Conservation (phyloP, 2,329 filamentous ascomycete genomes). For the Stenocarpella maydis region DNA sequence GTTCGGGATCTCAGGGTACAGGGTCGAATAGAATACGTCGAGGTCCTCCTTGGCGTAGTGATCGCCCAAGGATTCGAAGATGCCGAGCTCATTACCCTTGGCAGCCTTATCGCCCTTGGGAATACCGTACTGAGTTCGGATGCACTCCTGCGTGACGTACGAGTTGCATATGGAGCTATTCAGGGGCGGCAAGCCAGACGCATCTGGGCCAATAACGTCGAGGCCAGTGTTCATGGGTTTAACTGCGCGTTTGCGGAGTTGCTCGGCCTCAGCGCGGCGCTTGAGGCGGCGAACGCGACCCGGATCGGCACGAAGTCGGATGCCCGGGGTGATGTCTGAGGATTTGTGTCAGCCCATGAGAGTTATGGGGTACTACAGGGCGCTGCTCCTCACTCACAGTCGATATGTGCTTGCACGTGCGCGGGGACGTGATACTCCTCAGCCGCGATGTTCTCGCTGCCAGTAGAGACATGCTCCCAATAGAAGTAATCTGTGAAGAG, state of each 20-base stretch:
- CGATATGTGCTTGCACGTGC: slow-evolving; percentile 54
- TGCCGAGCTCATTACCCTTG: slow-evolving; percentile 35
- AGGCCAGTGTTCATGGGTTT: slow-evolving; percentile 30
- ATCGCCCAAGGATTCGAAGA: slow-evolving; percentile 34
- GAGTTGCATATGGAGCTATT: slow-evolving; percentile 32
- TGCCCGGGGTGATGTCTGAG: slow-evolving; percentile 59
- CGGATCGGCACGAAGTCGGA: slow-evolving; percentile 50
- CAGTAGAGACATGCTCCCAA: slow-evolving; percentile 49
- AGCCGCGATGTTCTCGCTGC: slow-evolving; percentile 48
- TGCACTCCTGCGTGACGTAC: slow-evolving; percentile 36
- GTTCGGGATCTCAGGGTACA: slow-evolving; percentile 38
- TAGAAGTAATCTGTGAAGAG: slow-evolving; percentile 51
- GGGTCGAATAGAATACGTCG: slow-evolving; percentile 35
- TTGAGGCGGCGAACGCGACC: slow-evolving; percentile 30
- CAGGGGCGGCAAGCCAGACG: slow-evolving; percentile 13
- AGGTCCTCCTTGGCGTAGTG: slow-evolving; percentile 35
- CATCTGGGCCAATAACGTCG: slow-evolving; percentile 10
- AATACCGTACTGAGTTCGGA: slow-evolving; percentile 35
- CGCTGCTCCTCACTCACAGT: slow-evolving; percentile 48
- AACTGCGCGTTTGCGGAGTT: slow-evolving; percentile 27
- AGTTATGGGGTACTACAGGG: fast-evolving
- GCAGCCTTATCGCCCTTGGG: slow-evolving; percentile 33
- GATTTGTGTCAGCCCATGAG: neutral
- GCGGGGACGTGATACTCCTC: slow-evolving; percentile 57
- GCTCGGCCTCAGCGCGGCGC: slow-evolving; percentile 25